Base-by-base conservation (phyloP, 2,329 filamentous ascomycete species). In the Fusarium sp. region DNA sequence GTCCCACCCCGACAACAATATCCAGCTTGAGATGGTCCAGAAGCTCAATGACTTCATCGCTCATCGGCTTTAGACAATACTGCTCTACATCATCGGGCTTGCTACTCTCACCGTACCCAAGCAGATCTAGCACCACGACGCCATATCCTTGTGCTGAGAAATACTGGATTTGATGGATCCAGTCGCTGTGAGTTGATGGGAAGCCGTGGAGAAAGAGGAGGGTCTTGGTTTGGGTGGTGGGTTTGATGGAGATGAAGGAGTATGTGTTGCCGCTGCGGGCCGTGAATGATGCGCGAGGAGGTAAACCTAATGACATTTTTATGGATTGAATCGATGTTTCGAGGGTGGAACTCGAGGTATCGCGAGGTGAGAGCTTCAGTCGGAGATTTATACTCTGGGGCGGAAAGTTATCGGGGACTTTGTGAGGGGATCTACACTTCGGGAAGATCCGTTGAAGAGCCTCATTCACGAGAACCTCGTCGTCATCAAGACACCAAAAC, bases 181-280 rank as follows among this genome's bases (percentile, higher is more conserved):
- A 86, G 74, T 85, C 83, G 34, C 78, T 74, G 14, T 78, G 76
- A 37, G 81, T 81, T 7, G 82, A 84, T 28, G 84, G 84, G 51
- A 84, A 84, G 34, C 84, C 83, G 65, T 86, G 84, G 14, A 86
- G 77, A 57, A 86, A 77, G 16, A 86, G 74, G 6, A 86, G 71
- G 0, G 82, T 84, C 7, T 75, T 67, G 10, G 71, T 58, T 9
- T 44, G 54, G 2, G 64, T 26, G 1, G 54, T 62, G 6, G 72
- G 44, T 6, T 66, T 72, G 6, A 75, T 70, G 51, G 75, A 69
- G 26, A 79, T 64, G 65, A 80, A 80, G 4, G 77, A 79, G 62
- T 77, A 79, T 4, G 25, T 55, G 51, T 75, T 74, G 19, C 71
- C 70, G 11, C 57, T 68, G 1, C 18, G 45, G 23, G 69, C 52